Evolutionary conservation across 805 yeast species (phyloP).

Genomic region (Huiozyma sinensis): DNA sequence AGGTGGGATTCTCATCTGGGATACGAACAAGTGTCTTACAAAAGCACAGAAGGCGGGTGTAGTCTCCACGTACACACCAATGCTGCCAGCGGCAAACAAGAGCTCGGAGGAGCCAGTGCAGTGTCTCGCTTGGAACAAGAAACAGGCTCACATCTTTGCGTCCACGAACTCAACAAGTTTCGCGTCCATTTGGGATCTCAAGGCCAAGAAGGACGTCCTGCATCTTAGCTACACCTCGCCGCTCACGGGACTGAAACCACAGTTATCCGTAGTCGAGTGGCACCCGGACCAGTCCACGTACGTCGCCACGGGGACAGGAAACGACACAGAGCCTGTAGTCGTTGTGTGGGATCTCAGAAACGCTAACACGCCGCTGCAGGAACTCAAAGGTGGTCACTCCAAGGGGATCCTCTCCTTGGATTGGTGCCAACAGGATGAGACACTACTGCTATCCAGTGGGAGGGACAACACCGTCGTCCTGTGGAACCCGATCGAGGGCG

Average conservation of each 20-base stretch:
- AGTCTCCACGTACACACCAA: constrained; percentile 26
- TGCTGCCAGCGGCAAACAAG: constrained; percentile 67
- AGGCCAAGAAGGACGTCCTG: constrained; percentile 76
- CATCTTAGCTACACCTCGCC: constrained; percentile 65
- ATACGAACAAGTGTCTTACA: constrained; percentile 52
- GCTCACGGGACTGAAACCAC: constrained; percentile 42
- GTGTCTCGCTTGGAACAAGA: constrained; percentile 81
- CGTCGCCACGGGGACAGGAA: constrained; percentile 77
- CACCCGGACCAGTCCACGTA: constrained; percentile 84
- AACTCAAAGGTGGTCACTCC: constrained; percentile 59
- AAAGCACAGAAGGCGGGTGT: constrained; percentile 9
- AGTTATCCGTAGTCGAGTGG: constrained; percentile 82
- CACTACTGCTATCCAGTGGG: constrained; percentile 77
- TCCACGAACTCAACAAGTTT: constrained; percentile 77
- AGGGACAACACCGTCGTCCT: constrained; percentile 78
- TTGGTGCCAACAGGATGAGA: constrained; percentile 83
- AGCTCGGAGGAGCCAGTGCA: constrained; percentile 74
- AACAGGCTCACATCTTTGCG: constrained; percentile 78
- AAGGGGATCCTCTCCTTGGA: constrained; percentile 85
- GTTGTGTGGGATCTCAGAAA: constrained; percentile 92
- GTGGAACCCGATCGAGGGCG: constrained; percentile 82
- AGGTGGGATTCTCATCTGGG: constrained; percentile 89
- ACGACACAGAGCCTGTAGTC: constrained; percentile 69
- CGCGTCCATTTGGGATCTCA: constrained; percentile 90
- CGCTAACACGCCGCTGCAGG: constrained; percentile 76